Evolutionary conservation across 2,329 filamentous ascomycete species (phyloP).

Genomic region (Diaporthe vaccinii): DNA sequence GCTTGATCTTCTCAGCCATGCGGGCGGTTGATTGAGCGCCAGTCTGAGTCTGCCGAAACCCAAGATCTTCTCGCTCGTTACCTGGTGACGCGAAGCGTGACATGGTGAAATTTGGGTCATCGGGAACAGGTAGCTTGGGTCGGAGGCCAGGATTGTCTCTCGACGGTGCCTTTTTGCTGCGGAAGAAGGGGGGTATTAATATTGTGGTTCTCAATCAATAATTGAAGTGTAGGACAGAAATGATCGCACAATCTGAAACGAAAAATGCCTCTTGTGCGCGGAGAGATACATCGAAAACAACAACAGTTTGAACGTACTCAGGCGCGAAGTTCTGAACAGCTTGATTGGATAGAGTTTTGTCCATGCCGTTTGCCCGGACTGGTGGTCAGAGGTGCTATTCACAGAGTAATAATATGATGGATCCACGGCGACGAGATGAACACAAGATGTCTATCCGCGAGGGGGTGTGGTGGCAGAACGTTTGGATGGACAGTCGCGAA

Average conservation of each 20-base stretch:
- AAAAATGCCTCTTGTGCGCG: not conserved
- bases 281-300: not conserved
- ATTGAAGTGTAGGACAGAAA: not conserved
- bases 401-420: too few species aligned
- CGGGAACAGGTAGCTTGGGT: constrained; percentile 19
- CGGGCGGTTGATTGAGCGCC: constrained; percentile 2
- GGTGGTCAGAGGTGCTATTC: not conserved
- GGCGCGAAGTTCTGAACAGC: not conserved
- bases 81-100: constrained; percentile 1
- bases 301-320: not conserved
- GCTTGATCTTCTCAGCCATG: constrained; percentile 30
- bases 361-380: not conserved
- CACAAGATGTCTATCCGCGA: too few species aligned
- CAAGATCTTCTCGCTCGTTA: constrained; percentile 20
- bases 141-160: not conserved
- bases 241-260: not conserved
- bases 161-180: constrained; percentile 1
- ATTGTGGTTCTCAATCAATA: not conserved
- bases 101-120: constrained; percentile 30
- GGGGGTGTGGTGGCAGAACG: not conserved
- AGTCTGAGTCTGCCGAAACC: constrained; percentile 25
- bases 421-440: not conserved
- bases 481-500: not conserved
- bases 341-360: constrained; percentile 4
- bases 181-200: not conserved